Evolutionary conservation across 2,329 filamentous ascomycete species (phyloP), one percentile per base, ranked within the genome.

Genomic region (Ceratocystis diversiconidia): DNA sequence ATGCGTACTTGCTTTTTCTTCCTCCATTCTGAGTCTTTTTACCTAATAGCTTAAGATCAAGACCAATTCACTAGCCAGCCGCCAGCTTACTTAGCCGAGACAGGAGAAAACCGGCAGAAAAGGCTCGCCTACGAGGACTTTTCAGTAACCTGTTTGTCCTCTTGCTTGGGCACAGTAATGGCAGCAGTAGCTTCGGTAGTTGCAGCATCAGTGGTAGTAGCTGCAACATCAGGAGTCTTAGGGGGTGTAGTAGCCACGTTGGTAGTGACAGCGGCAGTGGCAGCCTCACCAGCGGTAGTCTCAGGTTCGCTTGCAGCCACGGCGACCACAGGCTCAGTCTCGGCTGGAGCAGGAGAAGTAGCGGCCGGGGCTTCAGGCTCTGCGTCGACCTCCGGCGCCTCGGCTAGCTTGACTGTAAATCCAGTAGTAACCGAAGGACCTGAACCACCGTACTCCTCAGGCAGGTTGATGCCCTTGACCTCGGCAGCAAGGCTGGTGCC

Each of bases 361-460:
- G 61, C 32, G 15, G 52, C 17, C 48, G 70, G 55, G 5, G 57
- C 52, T 36, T 67, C 57, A 32, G 70, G 50, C 36, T 67, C 62
- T n/a, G 63, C 15, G 1, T 63, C 62, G 22, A 64, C 62, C 10
- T 52, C 17, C 46, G 70, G 60, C 6, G 59, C 46, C 30, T 67
- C 57, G 5, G 68, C 69, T 25, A 77, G 68, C 36, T 70, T 62
- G 30, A 77, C 71, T 1, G 72, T 71, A 44, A 72, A 66, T 10
- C 73, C 75, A 32, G 76, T 73, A 70, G 74, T 76, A 65, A 78
- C 75, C 50, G 72, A 74, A 15, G 73, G 71, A 61, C 83, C 87
- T 70, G 85, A 85, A 30, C 92, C 92, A 66, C 92, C 92, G 72
- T 96, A 96, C 68, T 82, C 84, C 69, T 81, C 80, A 1, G 91